Evolutionary conservation across 2,329 filamentous ascomycete species (phyloP).

Genomic region (Dactylellina leptospora): DNA sequence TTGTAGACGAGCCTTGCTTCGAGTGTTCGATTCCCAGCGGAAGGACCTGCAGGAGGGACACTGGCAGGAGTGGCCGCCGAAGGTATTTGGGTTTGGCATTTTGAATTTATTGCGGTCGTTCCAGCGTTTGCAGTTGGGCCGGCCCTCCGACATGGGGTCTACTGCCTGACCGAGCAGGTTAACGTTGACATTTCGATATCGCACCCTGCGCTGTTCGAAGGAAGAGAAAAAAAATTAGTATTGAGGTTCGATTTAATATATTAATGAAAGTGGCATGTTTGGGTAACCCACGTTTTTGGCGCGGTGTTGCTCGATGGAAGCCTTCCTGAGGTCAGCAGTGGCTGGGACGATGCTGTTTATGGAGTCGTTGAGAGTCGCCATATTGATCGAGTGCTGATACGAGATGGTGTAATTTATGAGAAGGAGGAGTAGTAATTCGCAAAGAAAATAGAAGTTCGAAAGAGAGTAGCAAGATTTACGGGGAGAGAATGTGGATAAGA

Average conservation of each 20-base stretch:
- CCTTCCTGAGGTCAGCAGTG: constrained; percentile 55
- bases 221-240: constrained; percentile 4
- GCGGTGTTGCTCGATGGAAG: constrained; percentile 56
- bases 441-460: no score
- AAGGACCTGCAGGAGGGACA: constrained; percentile 49
- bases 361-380: constrained; percentile 37
- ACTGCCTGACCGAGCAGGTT: constrained; percentile 55
- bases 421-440: no score
- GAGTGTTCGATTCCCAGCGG: constrained; percentile 42
- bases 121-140: constrained; percentile 52
- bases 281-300: constrained; percentile 55
- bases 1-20: constrained; percentile 40
- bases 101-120: constrained; percentile 56
- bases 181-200: constrained; percentile 56
- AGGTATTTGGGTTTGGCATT: constrained; percentile 43
- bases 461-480: no score
- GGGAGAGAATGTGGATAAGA: no score
- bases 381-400: no score
- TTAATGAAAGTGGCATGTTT: not conserved
- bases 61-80: constrained; percentile 49
- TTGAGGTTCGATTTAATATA: not conserved
- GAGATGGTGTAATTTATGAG: no score
- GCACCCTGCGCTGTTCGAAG: constrained; percentile 56
- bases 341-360: constrained; percentile 44
- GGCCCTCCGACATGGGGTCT: not conserved